These are phyloP conservation scores for Pythium volutum DNA, from an alignment of 352 stramenopile species.

Conservation along the genomic window DNA sequence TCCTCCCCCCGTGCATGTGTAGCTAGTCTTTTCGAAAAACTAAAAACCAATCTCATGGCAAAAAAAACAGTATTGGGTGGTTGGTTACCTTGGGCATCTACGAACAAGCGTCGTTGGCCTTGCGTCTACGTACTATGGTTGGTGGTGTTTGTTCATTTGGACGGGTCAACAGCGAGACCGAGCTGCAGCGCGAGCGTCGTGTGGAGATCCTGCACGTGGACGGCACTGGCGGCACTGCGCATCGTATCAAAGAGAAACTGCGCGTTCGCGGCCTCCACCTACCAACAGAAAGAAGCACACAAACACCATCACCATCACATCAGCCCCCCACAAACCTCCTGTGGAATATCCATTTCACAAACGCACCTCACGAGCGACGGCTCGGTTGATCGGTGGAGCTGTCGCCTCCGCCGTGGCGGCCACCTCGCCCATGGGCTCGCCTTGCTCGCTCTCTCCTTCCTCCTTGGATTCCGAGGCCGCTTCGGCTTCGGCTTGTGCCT, in stretches of 20 bases:
- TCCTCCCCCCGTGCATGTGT: not conserved
- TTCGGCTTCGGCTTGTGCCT: slow-evolving; percentile 32
- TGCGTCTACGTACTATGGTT: not conserved
- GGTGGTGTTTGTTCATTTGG: not conserved
- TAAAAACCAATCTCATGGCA: not conserved
- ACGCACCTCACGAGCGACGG: slow-evolving; percentile 59
- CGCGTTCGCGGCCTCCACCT: slow-evolving; percentile 71
- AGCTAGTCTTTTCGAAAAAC: not conserved
- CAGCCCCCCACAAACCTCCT: too few relatives aligned
- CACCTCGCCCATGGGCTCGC: not conserved
- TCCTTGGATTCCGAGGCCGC: slow-evolving; percentile 36
- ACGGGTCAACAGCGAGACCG: slow-evolving; percentile 23
- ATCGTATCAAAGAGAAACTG: slow-evolving; percentile 55
- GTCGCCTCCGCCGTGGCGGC: not conserved
- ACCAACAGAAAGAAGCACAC: not conserved
- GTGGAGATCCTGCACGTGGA: slow-evolving; percentile 70
- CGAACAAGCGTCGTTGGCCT: not conserved
- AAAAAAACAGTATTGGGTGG: too few relatives aligned
- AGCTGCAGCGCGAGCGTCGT: slow-evolving; percentile 51
- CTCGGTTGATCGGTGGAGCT: slow-evolving; percentile 29
- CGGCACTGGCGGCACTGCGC: slow-evolving; percentile 39
- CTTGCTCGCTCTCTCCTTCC: slow-evolving; percentile 16
- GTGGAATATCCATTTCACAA: too few relatives aligned
- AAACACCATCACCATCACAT: too few relatives aligned
- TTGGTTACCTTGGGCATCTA: not conserved